Base-by-base conservation (phyloP, 352 stramenopile species). In the Pythium aquatile region DNA sequence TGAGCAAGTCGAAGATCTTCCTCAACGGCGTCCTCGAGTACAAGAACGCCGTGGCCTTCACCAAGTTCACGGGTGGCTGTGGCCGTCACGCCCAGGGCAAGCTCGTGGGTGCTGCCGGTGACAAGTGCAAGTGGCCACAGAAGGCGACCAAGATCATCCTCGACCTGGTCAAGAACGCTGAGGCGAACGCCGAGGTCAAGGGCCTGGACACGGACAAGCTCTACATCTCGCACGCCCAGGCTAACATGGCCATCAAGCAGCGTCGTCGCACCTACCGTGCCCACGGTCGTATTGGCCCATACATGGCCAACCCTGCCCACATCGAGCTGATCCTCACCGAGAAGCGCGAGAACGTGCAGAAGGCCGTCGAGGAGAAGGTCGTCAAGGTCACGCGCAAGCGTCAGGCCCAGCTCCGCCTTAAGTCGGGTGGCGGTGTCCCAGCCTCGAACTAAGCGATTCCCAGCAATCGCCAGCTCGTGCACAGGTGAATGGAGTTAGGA, bases 241-340 rank as follows among this genome's bases (percentile, higher is more conserved):
- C 91, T 68, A 99, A 99, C 90, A 87, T 91, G 63, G 97, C 98
- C 55, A 98, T 98, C 71, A 98, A 99, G 76, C 97, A 98, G 77
- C 94, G 98, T 69, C 94, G 98, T 78, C 92, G 98, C 78, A 99
- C 98, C n/a, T 99, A 99, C 93, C 90, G 93, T 81, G 95, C 95
- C 62, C 96, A 99, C 81, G 96, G 96, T 77, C 95, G 96, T 77
- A 98, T 99, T 78, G 95, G 95, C 46, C 96, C 98, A 65, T 99
- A 99, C 90, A 98, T 99, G 90, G 97, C 91, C 75, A 98, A 98
- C 85, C 98, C 98, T 59, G 97, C 96, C 46, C 98, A 99, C 89
- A 98, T 99, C 79, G 98, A 99, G 93, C 86, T 99, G 26, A 98
- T 99, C 80, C 84, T 99, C 58, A 97, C 91, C 57, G 97, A 99